These are phyloP conservation scores for Rhytidiadelphus loreus DNA, from an alignment of 225 moss, liverwort and hornwort species.

Conservation along the genomic window DNA sequence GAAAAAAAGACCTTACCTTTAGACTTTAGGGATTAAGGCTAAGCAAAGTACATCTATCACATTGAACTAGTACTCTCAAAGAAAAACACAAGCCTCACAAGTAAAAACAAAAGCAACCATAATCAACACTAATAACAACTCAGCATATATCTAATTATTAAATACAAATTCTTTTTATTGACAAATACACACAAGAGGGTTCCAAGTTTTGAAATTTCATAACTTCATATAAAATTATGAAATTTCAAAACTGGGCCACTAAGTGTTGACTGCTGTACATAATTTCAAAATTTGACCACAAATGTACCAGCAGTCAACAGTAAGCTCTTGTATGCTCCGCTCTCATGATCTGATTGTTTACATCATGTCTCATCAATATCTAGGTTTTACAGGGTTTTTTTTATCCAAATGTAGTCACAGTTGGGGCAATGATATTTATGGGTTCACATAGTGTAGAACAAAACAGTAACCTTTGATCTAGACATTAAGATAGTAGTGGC, in stretches of 20 bases:
- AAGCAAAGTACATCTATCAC: not conserved
- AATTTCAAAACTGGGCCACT: no score
- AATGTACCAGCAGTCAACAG: not conserved
- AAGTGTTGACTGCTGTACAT: no score
- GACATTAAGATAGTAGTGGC: no score
- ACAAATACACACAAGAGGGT: fast-evolving
- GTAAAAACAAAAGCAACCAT: not conserved
- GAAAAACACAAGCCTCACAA: not conserved
- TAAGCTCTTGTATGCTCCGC: fast-evolving
- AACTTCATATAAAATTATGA: no score
- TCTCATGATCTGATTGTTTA: not conserved
- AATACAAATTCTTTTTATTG: not conserved
- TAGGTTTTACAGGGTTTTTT: not conserved
- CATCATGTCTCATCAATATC: not conserved
- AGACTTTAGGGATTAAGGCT: no score
- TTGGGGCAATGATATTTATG: not conserved
- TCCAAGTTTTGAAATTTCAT: no score
- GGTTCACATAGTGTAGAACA: no score
- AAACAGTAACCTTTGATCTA: not conserved
- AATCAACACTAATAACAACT: not conserved
- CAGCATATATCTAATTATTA: not conserved
- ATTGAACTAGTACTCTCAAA: not conserved
- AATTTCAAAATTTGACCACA: no score
- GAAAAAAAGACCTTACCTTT: not conserved
- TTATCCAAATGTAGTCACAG: not conserved